Evolutionary conservation across 148 eudicot species (phyloP), one percentile per base, ranked within the genome.

Genomic region (Dysphania ambrosioides): DNA sequence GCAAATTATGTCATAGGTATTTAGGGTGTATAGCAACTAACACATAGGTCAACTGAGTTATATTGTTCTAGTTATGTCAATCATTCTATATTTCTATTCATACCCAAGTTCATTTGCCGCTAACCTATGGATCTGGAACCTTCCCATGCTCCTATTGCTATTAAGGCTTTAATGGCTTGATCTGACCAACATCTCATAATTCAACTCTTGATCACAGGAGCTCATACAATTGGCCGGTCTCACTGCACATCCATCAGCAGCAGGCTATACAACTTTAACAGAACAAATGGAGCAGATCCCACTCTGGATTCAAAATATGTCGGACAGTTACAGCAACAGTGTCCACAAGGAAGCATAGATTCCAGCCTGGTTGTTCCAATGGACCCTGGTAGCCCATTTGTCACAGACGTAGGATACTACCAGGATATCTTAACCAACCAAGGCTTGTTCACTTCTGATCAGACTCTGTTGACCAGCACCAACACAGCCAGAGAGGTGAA

Each of bases 301-400:
- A 85, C 79, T 47, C 27, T 90, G 29, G 83, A 90, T 38, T 34
- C 88, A 5, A 10, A 31, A 0, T 88, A 90, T 53, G 88, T 84
- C 64, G 16, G 64, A 21, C 86, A 78, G 60, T 76, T 90, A 62
- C 83, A 73, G 76, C 79, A 78, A 72, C 82, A 78, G 64, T 90
- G 96, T 71, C 92, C 92, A 12, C 76, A 79, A 49, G 86, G 85
- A 30, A 85, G 79, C 71, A 55, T 73, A 7, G 34, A 83, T 65
- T n/a, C 79, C 0, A 82, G 56, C 65, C 34, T 75, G 72, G 92
- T 82, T 61, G 88, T 79, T 69, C 77, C 77, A 19, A 79, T 79
- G 81, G 77, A 79, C 74, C 77, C 81, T 59, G 18, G 60, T 47
- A 79, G 73, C 69, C 77, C 73, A 19, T 31, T 67, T 4, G 68